Conservation (phyloP, 1,139 yeast genomes). For the Yamadazyma atlantica region DNA sequence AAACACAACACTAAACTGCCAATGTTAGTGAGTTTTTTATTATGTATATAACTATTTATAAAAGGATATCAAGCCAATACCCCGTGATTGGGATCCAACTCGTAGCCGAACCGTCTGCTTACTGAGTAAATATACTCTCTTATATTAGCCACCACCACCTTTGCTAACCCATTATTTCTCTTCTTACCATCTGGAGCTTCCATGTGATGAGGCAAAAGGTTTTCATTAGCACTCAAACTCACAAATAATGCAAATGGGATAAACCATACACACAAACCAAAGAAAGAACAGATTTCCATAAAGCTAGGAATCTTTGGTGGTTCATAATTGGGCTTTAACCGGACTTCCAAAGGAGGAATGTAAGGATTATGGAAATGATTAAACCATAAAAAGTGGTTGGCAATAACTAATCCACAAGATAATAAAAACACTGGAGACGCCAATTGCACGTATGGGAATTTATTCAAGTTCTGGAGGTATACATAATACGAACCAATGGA, state of each 20-base stretch:
- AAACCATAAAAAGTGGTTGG: conserved; percentile 91
- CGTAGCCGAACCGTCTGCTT: conserved; percentile 59
- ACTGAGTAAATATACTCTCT: conserved; percentile 51
- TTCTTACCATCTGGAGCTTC: conserved; percentile 32
- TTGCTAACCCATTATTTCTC: conserved; percentile 45
- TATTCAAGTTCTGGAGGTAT: conserved; percentile 71
- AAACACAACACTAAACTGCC: not conserved
- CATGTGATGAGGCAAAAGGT: conserved; percentile 67
- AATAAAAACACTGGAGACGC: conserved; percentile 68
- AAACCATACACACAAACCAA: conserved; percentile 92
- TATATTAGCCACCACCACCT: conserved; percentile 56
- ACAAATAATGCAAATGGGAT: conserved; percentile 92
- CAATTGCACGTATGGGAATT: conserved; percentile 82
- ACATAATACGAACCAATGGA: conserved; percentile 70
- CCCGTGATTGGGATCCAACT: conserved; percentile 60
- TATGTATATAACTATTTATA: conserved; percentile 4
- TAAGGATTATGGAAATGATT: conserved; percentile 72
- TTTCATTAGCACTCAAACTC: conserved; percentile 89
- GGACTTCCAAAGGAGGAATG: conserved; percentile 55
- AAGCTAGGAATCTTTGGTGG: conserved; percentile 80
- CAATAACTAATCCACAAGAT: conserved; percentile 70
- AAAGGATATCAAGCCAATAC: conserved; percentile 43
- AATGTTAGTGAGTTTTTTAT: not conserved
- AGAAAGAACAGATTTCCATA: conserved; percentile 88
- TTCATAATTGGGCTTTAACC: conserved; percentile 55